Base-by-base conservation (phyloP, 2,329 filamentous ascomycete species). In the Exophiala sp. region DNA sequence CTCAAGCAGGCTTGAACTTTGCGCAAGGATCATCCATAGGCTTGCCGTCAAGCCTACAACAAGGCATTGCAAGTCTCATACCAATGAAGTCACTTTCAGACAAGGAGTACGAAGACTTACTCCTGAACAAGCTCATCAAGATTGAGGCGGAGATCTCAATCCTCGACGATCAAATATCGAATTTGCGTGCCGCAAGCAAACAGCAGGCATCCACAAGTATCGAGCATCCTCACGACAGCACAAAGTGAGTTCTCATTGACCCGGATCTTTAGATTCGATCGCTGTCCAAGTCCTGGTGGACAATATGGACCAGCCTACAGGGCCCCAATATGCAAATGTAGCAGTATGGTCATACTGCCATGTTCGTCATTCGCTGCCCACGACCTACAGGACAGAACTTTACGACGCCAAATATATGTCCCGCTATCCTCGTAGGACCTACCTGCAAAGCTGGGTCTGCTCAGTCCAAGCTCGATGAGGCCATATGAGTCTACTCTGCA, bases 131-230 rank as follows among this genome's bases (percentile, higher is more conserved):
- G 70, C 72, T 90, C 38, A 68, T 92, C 21, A 79, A 76, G 58
- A 72, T 92, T 2, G 86, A 94, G 60, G 87, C 82, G 1, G 87
- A 92, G 57, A 90, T 94, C 68, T 84, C 88, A 0, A 69, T 94
- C 4, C 76, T 92, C 34, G 88, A 94, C 64, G 89, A 92, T 50
- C 84, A 83, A 65, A 88, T 94, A 61, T 79, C 77, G 44, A 75
- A 71, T 7, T 47, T 62, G 5, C 46, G 44, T 32, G 42, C 52
- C n/a, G 46, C 55, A 38, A 50, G 39, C 36, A 16, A 49, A 21
- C 40, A 57, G 41, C 34, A 51, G n/a, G 35, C 5, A 6, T 18
- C 44, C 7, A 34, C 29, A 7, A 8, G 43, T 10, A 47, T 20
- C 16, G 24, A 47, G n/a, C 34, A 38, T 10, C 2, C 14, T 21